Base-by-base conservation (phyloP, 108 stramenopile species). In the Cylindrotheca closterium region DNA sequence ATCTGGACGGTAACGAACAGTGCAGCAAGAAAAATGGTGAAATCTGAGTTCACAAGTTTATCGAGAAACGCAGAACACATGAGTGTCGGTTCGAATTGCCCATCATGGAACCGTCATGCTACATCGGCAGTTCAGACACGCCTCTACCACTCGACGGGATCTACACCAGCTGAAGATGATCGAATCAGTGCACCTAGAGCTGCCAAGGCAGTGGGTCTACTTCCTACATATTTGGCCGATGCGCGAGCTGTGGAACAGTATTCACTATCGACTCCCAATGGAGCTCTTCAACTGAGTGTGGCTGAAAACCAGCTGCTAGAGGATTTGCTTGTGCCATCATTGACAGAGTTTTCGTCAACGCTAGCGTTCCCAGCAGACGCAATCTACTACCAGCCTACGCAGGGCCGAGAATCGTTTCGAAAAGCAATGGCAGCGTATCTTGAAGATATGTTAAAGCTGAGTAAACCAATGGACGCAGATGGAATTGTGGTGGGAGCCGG, bases 371-470 rank as follows among this genome's bases (percentile, higher is more conserved):
- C 78, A 19, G 65, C 81, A 12, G 89, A 93, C 33, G 78, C 76
- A 47, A 87, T 91, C 52, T 93, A 93, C 60, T 93, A 93, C 67
- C 92, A 93, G 69, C 85, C 85, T 0, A 93, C 92, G 2, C 87
- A 87, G 45, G 92, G 89, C 34, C 75, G 79, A 4, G 66, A 64
- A 30, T 58, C 68, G 2, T 53, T 77, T 30, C 84, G 85, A 2
- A 23, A 60, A 24, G 79, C 82, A 31, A 78, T 93, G 72, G 83
- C 75, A 23, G 21, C 42, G 1, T 93, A 93, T 62, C 55, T 93
- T 4, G 62, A 84, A 55, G 33, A 72, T 45, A 57, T 86, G 23
- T 54, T 90, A 24, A 25, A 78, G 12, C 45, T 85, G 19, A 29
- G 60, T n/a, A 33, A 31, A 4, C 46, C 37, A 18, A 55, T 93